A percentile compares a stretch with the other conserved stretches of the same genome.
Conservation (phyloP, 345 rosid species). For the Sisymbrium irio region DNA sequence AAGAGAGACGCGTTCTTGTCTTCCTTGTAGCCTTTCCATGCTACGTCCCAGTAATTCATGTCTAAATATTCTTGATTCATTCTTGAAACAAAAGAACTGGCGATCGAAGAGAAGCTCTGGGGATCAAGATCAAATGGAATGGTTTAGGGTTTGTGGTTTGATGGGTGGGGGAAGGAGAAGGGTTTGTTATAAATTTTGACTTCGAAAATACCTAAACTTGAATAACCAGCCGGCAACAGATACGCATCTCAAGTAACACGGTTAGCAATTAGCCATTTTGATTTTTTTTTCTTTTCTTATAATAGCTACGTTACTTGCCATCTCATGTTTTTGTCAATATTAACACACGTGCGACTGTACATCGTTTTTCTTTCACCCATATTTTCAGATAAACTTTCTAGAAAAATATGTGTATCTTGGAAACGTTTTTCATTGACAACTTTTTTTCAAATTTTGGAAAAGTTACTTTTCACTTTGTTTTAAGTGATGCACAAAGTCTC, state of each 20-base stretch:
- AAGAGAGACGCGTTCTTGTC: background rate
- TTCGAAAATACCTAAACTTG: background rate
- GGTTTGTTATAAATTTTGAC: slow-evolving; percentile 17
- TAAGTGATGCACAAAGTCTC: too few relatives aligned
- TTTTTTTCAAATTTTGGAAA: too few relatives aligned
- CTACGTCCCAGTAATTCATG: slow-evolving; percentile 3
- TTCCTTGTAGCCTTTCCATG: slow-evolving; percentile 22
- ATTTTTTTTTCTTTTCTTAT: background rate
- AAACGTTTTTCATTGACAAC: too few relatives aligned
- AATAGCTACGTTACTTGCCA: slow-evolving; percentile 1
- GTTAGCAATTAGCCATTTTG: background rate
- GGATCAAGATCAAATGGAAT: background rate
- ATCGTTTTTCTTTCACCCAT: too few relatives aligned
- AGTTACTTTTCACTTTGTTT: too few relatives aligned
- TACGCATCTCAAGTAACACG: background rate
- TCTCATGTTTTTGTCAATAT: slow-evolving; percentile 6
- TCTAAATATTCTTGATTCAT: background rate
- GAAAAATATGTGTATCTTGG: too few relatives aligned
- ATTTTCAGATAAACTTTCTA: too few relatives aligned
- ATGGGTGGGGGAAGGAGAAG: background rate
- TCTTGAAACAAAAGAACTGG: background rate
- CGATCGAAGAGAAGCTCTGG: background rate
- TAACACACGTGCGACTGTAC: background rate
- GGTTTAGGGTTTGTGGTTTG: slow-evolving; percentile 1
- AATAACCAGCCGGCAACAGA: slow-evolving; percentile 18